Conservation (phyloP, 1,139 yeast genomes). For the Protomyces gravidus region DNA sequence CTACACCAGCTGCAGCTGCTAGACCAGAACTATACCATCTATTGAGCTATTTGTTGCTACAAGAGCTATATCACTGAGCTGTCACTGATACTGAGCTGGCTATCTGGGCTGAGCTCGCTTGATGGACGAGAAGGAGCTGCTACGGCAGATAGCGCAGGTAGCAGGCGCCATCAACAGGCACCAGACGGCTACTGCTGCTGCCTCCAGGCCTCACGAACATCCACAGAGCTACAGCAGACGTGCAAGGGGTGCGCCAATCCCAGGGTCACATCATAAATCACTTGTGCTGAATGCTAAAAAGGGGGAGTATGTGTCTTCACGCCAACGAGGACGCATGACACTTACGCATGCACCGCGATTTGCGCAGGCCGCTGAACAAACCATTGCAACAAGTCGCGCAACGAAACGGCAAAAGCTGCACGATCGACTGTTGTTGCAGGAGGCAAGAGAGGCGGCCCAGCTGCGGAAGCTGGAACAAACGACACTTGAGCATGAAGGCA, state of each 20-base stretch:
- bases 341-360: constrained; percentile 11
- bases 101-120: no score
- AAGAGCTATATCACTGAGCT: no score
- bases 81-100: no score
- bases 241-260: neutral
- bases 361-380: constrained; percentile 8
- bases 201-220: no score
- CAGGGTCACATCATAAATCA: constrained; percentile 9
- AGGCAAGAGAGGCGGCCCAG: constrained; percentile 29
- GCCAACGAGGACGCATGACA: constrained; percentile 19
- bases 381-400: constrained; percentile 11
- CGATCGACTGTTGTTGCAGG: constrained; percentile 18
- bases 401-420: constrained; percentile 11
- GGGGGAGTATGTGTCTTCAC: neutral
- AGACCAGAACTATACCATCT: no score
- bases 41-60: no score
- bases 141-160: constrained; percentile 15
- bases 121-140: constrained; percentile 6
- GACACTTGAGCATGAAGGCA: constrained; percentile 36
- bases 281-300: neutral
- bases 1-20: neutral
- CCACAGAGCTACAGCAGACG: neutral
- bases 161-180: constrained; percentile 27
- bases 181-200: neutral
- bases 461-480: constrained; percentile 32